Evolutionary conservation across 2,329 filamentous ascomycete species (phyloP).

Genomic region (Hirsutella rhossiliensis): DNA sequence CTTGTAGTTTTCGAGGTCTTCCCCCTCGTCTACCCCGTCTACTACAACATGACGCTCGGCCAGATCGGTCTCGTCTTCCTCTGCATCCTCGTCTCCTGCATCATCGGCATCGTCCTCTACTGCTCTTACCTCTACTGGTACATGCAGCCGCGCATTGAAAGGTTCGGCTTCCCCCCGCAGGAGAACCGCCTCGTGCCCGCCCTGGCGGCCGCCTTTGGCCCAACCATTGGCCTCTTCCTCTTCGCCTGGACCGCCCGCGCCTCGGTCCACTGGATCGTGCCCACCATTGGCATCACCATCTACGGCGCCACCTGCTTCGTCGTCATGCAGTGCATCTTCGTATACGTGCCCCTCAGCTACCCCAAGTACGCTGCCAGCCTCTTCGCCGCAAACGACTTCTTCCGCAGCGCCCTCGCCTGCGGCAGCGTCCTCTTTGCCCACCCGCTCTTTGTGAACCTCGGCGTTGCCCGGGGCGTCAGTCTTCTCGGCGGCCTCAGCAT

Average conservation of each 20-base stretch:
- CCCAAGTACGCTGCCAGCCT: conserved; percentile 44
- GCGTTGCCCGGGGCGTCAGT: conserved; percentile 43
- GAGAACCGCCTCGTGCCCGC: conserved; percentile 45
- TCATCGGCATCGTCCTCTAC: conserved; percentile 38
- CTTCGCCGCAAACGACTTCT: conserved; percentile 50
- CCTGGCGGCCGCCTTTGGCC: conserved; percentile 36
- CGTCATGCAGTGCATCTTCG: conserved; percentile 47
- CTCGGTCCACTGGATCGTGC: conserved; percentile 40
- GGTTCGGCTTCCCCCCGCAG: conserved; percentile 35
- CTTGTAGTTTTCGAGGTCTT: conserved; percentile 47
- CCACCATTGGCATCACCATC: conserved; percentile 44
- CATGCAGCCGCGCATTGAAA: conserved; percentile 36
- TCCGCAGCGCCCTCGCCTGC: conserved; percentile 44
- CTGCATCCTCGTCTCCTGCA: conserved; percentile 44
- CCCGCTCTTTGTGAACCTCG: conserved; percentile 47
- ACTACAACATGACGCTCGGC: conserved; percentile 48
- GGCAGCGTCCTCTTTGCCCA: conserved; percentile 47
- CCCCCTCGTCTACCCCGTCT: conserved; percentile 46
- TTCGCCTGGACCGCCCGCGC: conserved; percentile 45
- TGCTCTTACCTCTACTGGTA: conserved; percentile 37
- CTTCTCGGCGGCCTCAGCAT: conserved; percentile 43
- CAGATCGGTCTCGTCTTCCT: conserved; percentile 49
- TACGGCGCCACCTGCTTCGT: conserved; percentile 40
- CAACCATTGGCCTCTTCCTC: conserved; percentile 47
- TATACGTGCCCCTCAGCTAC: conserved; percentile 45